phyloP scores from a whole-genome alignment of 495 filamentous ascomycete genomes.

The Aspergillus mulundensis region DNA sequence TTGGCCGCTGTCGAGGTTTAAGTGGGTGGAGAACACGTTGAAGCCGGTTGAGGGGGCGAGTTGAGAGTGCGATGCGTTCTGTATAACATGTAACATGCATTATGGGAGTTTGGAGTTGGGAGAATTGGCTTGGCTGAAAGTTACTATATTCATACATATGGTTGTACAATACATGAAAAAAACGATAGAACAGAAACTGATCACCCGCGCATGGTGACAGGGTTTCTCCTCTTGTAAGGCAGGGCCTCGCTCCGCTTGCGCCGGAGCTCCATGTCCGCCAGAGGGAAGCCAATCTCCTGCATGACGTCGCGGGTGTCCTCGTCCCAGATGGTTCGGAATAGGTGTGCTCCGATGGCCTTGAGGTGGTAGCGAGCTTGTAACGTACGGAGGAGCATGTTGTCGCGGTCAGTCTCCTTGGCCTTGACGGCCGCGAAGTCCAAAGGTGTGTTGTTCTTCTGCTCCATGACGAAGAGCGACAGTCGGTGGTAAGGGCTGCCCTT shows the following conservation, averaged over 20 bases:
- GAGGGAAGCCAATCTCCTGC: constrained; percentile 67
- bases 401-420: constrained; percentile 47
- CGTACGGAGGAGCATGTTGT: constrained; percentile 66
- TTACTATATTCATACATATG: constrained; percentile 49
- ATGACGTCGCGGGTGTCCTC: constrained; percentile 80
- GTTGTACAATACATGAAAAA: constrained; percentile 44
- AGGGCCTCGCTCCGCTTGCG: constrained; percentile 61
- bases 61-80: neutral
- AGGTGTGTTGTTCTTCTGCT: constrained; percentile 61
- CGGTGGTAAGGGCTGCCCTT: constrained; percentile 92
- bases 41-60: constrained; percentile 32
- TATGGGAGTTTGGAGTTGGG: constrained; percentile 28
- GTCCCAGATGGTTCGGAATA: constrained; percentile 92
- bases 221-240: constrained; percentile 53
- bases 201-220: constrained; percentile 38
- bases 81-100: constrained; percentile 9
- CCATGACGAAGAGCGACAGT: constrained; percentile 72
- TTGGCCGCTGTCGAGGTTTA: constrained; percentile 47
- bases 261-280: constrained; percentile 80
- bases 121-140: constrained; percentile 13
- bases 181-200: constrained; percentile 19
- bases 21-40: constrained; percentile 51
- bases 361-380: constrained; percentile 66
- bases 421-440: constrained; percentile 61
- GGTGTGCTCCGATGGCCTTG: constrained; percentile 69